phyloP scores from a whole-genome alignment of 306 rosid species.

The Purshia tridentata region DNA sequence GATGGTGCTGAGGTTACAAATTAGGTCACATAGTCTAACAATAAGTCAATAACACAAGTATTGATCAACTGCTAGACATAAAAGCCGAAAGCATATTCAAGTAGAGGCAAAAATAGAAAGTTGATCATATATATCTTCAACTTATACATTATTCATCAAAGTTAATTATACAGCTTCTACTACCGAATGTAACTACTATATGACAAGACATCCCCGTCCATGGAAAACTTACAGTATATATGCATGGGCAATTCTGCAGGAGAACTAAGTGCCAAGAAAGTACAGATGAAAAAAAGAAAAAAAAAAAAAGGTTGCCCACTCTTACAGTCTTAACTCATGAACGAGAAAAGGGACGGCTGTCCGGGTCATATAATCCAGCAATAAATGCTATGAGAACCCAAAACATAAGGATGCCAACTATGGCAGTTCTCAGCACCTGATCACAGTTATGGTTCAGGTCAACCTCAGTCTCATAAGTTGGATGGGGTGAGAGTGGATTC shows the following conservation, averaged over 20 bases:
- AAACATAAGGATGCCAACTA: slow-evolving; percentile 55
- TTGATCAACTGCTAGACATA: neutral
- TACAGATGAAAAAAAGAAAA: neutral
- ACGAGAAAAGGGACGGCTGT: slow-evolving; percentile 30
- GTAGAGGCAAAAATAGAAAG: neutral
- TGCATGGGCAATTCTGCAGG: neutral
- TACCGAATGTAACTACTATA: slow-evolving; percentile 1
- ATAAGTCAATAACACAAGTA: neutral
- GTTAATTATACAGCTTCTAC: slow-evolving; percentile 7
- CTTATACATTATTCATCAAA: neutral
- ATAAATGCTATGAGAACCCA: slow-evolving; percentile 68
- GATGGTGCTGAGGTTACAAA: neutral
- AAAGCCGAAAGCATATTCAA: neutral
- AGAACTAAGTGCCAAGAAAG: neutral
- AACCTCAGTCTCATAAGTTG: slow-evolving; percentile 38
- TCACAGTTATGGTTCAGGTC: slow-evolving; percentile 38
- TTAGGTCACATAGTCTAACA: neutral
- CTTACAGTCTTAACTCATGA: slow-evolving; percentile 21
- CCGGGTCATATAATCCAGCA: slow-evolving; percentile 50
- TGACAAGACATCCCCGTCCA: neutral
- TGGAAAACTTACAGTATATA: neutral
- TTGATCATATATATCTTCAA: neutral
- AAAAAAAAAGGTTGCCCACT: neutral
- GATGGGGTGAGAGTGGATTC: slow-evolving; percentile 20
- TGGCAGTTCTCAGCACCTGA: slow-evolving; percentile 60